Conservation (phyloP, 2,329 filamentous ascomycete species). For the Aulographum hederae region DNA sequence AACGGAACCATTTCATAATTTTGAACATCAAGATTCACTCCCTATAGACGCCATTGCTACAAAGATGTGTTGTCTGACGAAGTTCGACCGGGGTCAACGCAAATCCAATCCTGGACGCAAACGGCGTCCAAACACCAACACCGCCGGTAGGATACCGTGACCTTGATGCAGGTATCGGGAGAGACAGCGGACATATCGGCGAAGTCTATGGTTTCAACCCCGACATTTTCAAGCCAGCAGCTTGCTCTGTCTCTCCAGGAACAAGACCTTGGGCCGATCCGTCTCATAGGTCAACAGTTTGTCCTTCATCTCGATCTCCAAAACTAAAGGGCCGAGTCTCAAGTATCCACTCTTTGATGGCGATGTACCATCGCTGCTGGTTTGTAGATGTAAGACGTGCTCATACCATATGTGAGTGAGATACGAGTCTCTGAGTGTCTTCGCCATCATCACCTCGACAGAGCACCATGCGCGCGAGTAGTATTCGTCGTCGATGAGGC, state of each 20-base stretch:
- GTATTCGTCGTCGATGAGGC: conserved; percentile 18
- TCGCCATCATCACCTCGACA: conserved; percentile 17
- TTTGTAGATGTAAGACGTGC: conserved; percentile 1
- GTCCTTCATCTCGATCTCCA: conserved; percentile 6
- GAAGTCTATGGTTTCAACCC: too few species aligned
- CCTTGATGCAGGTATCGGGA: too few species aligned
- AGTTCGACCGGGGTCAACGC: too few species aligned
- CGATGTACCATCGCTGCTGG: conserved; percentile 2
- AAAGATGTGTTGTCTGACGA: too few species aligned
- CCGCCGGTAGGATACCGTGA: too few species aligned
- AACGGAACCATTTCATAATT: too few species aligned
- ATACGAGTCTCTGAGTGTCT: conserved; percentile 15
- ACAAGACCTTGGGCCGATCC: conserved; percentile 6
- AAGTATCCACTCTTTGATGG: too few species aligned
- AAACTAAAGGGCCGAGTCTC: conserved; percentile 3
- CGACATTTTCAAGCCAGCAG: conserved; percentile 5
- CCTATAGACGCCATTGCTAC: too few species aligned
- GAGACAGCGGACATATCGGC: too few species aligned
- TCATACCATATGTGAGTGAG: conserved; percentile 16
- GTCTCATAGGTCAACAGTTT: conserved; percentile 5
- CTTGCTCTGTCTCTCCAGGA: conserved; percentile 6
- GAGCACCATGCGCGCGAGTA: conserved; percentile 21
- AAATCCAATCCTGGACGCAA: too few species aligned
- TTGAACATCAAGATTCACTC: too few species aligned
- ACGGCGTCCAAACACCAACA: too few species aligned